Base-by-base conservation (phyloP, 352 stramenopile genomes). In the Albugo laibachii region DNA sequence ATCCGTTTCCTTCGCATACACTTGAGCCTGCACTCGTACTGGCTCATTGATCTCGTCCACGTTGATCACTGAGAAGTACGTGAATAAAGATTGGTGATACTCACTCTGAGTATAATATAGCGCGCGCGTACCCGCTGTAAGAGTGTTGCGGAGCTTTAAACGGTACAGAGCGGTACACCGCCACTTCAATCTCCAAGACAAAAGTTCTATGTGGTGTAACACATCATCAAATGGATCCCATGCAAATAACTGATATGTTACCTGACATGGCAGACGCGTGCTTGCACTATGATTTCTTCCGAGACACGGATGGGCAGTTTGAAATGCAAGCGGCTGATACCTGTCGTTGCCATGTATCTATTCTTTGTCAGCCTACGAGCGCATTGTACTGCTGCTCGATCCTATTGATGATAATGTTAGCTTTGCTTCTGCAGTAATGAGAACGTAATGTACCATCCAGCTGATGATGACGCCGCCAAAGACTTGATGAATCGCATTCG, bases 281-380 rank as follows among this genome's bases (percentile, higher is more conserved):
- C 70, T 58, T 70, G 58, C 40, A 88, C 83, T 62, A 76, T 86
- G 53, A 84, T 71, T 41, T 86, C 76, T 59, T 88, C 78, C 60
- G 69, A 66, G 5, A 63, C 44, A 2, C 41, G 56, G 36, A 70
- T 70, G 34, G 62, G 62, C 19, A 70, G 49, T 55, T 75, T 69
- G 54, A 88, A 88, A 51, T 84, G 49, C 19, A 70, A 73, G 38
- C 82, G 66, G 49, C 64, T 81, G 52, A 76, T 77, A 13, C 66
- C 72, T 39, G 83, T 68, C 14, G 75, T 85, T 42, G 80, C 72
- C 57, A 65, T 65, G 48, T 48, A 41, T 35, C 68, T 66, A 50
- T 87, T 78, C 57, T 87, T 83, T 47, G 75, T 85, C 56, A 87
- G 82, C 63, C 77, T 84, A 21, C 69, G 71, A 5, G 72, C 64